Evolutionary conservation across 2,329 filamentous ascomycete species (phyloP).

Genomic region (Verticillium isaacii): DNA sequence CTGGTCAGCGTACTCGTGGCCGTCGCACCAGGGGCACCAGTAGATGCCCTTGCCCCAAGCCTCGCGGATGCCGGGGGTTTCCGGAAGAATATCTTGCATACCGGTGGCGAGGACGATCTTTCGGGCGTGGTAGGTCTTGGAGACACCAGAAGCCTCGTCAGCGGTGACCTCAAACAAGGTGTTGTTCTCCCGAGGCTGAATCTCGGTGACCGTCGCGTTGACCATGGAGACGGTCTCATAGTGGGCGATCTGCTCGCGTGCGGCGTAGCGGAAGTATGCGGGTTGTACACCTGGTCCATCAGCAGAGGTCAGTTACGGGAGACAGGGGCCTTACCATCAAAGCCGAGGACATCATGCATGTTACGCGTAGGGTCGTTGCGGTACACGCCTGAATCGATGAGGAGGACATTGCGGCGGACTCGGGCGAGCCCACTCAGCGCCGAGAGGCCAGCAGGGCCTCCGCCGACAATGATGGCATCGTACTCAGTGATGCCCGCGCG

Average conservation of each 20-base stretch:
- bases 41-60: conserved; percentile 56
- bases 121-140: conserved; percentile 36
- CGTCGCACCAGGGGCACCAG: conserved; percentile 64
- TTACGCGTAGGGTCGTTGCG: conserved; percentile 52
- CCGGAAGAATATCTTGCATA: conserved; percentile 48
- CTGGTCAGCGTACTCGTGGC: conserved; percentile 56
- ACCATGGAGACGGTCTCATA: conserved; percentile 44
- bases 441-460: conserved; percentile 51
- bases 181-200: conserved; percentile 38
- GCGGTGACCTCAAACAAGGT: background rate
- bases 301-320: background rate
- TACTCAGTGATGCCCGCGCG: conserved; percentile 24
- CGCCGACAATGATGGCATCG: conserved; percentile 54
- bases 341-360: conserved; percentile 58
- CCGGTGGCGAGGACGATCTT: conserved; percentile 56
- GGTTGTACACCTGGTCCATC: conserved; percentile 42
- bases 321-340: conserved; percentile 41
- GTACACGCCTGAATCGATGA: conserved; percentile 56
- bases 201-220: conserved; percentile 41
- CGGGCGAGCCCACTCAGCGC: conserved; percentile 54
- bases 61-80: conserved; percentile 47
- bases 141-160: background rate
- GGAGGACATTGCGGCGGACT: conserved; percentile 46
- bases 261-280: conserved; percentile 47
- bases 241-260: conserved; percentile 45